Evolutionary conservation across 148 eudicot genomes (phyloP).

Genomic region (Rhododendron mucronatum): DNA sequence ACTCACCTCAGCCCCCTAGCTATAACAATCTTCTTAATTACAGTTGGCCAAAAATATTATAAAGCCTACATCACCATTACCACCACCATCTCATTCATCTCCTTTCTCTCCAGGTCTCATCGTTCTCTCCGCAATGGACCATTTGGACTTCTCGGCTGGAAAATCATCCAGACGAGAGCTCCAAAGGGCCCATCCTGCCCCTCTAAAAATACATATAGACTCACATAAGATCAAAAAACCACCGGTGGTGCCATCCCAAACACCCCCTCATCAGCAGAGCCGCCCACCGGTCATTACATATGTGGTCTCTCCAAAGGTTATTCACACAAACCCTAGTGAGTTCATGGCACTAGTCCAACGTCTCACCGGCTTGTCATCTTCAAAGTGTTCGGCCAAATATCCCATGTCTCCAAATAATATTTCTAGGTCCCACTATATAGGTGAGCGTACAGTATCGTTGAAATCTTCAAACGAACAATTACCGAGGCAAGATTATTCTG

Average conservation of each 20-base stretch:
- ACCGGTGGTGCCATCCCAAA: constrained; percentile 50
- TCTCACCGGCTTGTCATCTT: constrained; percentile 52
- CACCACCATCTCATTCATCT: neutral
- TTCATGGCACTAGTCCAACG: constrained; percentile 87
- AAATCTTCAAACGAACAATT: neutral
- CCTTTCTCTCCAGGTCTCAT: neutral
- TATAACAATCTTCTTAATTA: neutral
- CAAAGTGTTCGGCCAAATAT: neutral
- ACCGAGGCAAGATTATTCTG: constrained; percentile 50
- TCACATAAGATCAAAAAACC: constrained; percentile 77
- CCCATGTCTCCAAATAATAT: neutral
- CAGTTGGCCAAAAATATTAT: neutral
- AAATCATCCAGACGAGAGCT: constrained; percentile 54
- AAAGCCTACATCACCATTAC: neutral
- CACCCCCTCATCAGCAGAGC: constrained; percentile 20
- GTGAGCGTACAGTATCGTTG: constrained; percentile 42
- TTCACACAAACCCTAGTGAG: constrained; percentile 74
- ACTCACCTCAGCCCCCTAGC: neutral
- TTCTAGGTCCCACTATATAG: neutral
- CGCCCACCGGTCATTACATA: constrained; percentile 78
- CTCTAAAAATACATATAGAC: constrained; percentile 67
- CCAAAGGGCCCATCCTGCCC: constrained; percentile 80
- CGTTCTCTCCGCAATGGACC: constrained; percentile 15
- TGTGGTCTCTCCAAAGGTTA: constrained; percentile 83
- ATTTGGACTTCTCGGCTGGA: constrained; percentile 25